Evolutionary conservation across 495 filamentous ascomycete genomes (phyloP), one percentile per base, ranked within the genome.

Genomic region (Durotheca rogersii): DNA sequence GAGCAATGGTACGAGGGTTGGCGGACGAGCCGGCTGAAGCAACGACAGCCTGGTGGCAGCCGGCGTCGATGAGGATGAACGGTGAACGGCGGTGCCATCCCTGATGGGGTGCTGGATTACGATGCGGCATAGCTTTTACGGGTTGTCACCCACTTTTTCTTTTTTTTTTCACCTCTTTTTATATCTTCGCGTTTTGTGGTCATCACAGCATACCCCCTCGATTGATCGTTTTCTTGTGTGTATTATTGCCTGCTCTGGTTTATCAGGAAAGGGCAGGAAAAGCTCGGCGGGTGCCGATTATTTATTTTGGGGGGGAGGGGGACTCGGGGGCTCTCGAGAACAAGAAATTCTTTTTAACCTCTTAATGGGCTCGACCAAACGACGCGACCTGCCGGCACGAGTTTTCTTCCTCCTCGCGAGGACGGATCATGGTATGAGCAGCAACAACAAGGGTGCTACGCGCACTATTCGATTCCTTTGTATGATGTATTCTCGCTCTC

Each of bases 1-100:
- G 90, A 95, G 70, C 75, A 88, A 49, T 97, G 90, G 88, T 98
- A 98, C 57, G 93, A 98, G 69, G 83, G 88, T 56, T 98, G 93
- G 93, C 82, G 93, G 70, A 97, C 78, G 1, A 79, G 72, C 68
- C 68, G 78, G 44, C 75, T 81, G 47, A 80, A 79, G 66, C 71
- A 73, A 17, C 67, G 60, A 43, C 57, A 60, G 32, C 62, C 57
- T 47, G 15, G 45, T n/a, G 15, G 45, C 11, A 55, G 39, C 47
- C 57, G 60, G 60, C 64, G 60, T 51, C 64, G 64, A 54, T 64
- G 55, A 60, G 51, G 41, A 46, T 51, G 43, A 46, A 49, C 48
- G 47, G 37, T 38, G 18, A 31, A 34, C 21, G 30, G 23, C n/a
- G n/a, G n/a, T n/a, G n/a, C n/a, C n/a, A n/a, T n/a, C n/a, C n/a